These are phyloP conservation scores for Zygosaccharomyces rouxii DNA, from an alignment of 805 yeast genomes.

Conservation along the genomic window DNA sequence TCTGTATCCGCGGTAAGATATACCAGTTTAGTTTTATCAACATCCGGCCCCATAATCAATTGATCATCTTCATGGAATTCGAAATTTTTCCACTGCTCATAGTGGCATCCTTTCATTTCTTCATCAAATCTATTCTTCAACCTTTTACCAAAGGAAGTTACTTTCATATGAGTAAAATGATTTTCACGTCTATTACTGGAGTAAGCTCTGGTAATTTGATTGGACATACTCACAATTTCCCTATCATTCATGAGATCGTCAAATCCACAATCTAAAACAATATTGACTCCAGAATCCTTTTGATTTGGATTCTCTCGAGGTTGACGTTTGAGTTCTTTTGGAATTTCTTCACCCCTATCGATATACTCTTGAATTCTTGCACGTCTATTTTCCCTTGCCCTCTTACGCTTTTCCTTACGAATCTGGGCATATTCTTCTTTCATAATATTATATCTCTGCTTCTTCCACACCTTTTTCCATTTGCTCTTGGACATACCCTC, in stretches of 20 bases:
- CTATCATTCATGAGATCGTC: constrained; percentile 84
- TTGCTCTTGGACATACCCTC: constrained; percentile 84
- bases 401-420: constrained; percentile 53
- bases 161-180: constrained; percentile 51
- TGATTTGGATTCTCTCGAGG: constrained; percentile 43
- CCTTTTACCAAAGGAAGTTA: constrained; percentile 63
- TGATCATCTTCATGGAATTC: constrained; percentile 43
- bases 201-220: constrained; percentile 79
- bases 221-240: constrained; percentile 62
- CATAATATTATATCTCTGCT: constrained; percentile 54
- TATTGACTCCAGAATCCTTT: constrained; percentile 43
- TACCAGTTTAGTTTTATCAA: constrained; percentile 43
- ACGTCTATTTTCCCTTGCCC: constrained; percentile 40
- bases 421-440: constrained; percentile 55
- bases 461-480: constrained; percentile 70
- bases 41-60: constrained; percentile 31
- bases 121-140: constrained; percentile 66
- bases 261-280: constrained; percentile 85
- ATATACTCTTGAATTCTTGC: constrained; percentile 35
- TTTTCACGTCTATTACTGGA: constrained; percentile 65
- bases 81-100: constrained; percentile 65
- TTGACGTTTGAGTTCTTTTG: constrained; percentile 38
- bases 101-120: constrained; percentile 48
- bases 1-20: constrained; percentile 88
- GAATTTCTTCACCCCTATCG: constrained; percentile 39